Evolutionary conservation across 305 asterid species (phyloP).

Genomic region (Solanum chacoense): DNA sequence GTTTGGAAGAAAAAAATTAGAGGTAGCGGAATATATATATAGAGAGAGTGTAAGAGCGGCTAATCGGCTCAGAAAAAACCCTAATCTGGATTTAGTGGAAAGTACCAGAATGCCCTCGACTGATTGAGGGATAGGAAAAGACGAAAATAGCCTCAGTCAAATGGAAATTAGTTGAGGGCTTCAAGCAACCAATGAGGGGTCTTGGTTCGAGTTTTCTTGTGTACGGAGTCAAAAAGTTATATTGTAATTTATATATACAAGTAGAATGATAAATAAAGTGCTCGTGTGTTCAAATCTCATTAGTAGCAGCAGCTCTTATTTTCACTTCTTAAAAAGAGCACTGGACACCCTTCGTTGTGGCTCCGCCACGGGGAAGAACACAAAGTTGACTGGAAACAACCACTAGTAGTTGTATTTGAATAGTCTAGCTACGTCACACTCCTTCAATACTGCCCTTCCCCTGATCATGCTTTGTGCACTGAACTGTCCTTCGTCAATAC

Average conservation of each 20-base stretch:
- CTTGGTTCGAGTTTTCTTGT: neutral
- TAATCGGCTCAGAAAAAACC: neutral
- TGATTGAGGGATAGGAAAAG: neutral
- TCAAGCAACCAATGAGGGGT: neutral
- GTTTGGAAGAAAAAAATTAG: neutral
- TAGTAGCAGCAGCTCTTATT: no score
- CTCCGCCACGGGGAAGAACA: neutral
- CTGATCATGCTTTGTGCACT: no score
- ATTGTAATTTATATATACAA: no score
- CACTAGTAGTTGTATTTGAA: neutral
- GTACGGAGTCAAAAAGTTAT: no score
- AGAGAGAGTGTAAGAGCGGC: neutral
- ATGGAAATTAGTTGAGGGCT: neutral
- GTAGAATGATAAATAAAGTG: no score
- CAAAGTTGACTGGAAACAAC: neutral
- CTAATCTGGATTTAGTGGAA: neutral
- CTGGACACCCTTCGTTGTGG: no score
- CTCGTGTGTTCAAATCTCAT: neutral
- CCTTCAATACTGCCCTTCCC: fast-evolving
- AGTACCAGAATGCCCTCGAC: neutral
- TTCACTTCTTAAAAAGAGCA: no score
- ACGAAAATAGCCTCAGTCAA: neutral
- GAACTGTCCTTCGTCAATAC: neutral
- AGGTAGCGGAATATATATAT: neutral
- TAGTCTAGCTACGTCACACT: neutral